These are phyloP conservation scores for Torulaspora franciscae DNA, from an alignment of 805 yeast species.

Conservation along the genomic window DNA sequence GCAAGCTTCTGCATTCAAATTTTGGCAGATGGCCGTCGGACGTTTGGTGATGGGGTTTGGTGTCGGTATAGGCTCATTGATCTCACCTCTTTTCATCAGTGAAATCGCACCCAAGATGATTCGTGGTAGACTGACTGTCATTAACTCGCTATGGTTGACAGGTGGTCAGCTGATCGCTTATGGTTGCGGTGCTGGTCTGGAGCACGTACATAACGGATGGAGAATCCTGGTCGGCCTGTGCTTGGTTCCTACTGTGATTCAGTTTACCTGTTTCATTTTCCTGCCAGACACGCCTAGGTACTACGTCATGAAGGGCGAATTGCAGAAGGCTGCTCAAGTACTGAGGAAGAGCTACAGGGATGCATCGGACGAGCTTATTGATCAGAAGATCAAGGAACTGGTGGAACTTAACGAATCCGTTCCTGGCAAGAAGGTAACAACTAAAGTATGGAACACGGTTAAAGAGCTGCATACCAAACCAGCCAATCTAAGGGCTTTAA, in stretches of 20 bases:
- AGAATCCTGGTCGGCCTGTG: constrained; percentile 86
- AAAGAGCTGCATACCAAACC: constrained; percentile 61
- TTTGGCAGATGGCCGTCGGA: constrained; percentile 91
- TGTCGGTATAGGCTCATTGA: constrained; percentile 89
- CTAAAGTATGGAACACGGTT: constrained; percentile 55
- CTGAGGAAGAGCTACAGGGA: constrained; percentile 56
- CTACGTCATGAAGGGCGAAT: constrained; percentile 64
- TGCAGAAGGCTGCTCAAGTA: constrained; percentile 63
- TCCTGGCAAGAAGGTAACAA: constrained; percentile 45
- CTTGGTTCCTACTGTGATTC: constrained; percentile 78
- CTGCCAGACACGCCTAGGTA: constrained; percentile 95
- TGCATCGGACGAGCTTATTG: constrained; percentile 60
- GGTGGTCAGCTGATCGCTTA: constrained; percentile 95
- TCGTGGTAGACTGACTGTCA: constrained; percentile 85
- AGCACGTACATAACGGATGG: constrained; percentile 79
- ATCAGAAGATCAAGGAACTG: constrained; percentile 65
- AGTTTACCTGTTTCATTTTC: constrained; percentile 70
- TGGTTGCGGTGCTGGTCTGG: constrained; percentile 85
- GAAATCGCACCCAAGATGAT: constrained; percentile 90
- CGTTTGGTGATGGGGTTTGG: constrained; percentile 94
- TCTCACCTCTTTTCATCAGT: constrained; percentile 88
- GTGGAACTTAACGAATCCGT: constrained; percentile 42
- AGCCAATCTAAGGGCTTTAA: constrained; percentile 81
- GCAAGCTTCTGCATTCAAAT: constrained; percentile 73
- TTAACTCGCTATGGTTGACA: constrained; percentile 85